Percentiles rank a stretch among this genome's conserved stretches.
Conservation (phyloP, 345 rosid genomes). For the Salix caprea region DNA sequence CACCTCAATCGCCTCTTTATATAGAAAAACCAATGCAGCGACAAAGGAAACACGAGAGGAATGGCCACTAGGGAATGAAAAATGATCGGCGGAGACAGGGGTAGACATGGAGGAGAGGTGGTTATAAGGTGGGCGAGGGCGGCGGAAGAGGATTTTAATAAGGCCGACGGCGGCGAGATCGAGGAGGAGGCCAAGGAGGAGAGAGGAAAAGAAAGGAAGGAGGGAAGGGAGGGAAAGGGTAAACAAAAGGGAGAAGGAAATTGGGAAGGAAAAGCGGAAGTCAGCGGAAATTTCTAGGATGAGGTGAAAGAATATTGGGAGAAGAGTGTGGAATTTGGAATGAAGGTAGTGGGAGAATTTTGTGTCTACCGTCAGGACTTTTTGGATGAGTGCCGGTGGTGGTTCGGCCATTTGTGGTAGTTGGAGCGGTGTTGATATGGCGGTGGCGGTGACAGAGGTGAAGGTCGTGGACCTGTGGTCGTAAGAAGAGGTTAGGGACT, state of each 20-base stretch:
- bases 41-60: constrained; percentile 75
- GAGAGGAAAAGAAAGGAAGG: constrained; percentile 44
- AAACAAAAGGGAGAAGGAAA: constrained; percentile 56
- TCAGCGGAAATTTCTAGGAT: constrained; percentile 76
- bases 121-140: constrained; percentile 80
- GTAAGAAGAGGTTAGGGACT: neutral
- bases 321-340: constrained; percentile 37
- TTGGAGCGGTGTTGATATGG: neutral
- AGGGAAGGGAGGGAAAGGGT: constrained; percentile 38
- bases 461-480: neutral
- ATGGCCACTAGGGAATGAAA: constrained; percentile 94
- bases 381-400: constrained; percentile 21
- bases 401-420: neutral
- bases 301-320: constrained; percentile 50
- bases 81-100: constrained; percentile 64
- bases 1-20: constrained; percentile 12
- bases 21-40: constrained; percentile 53
- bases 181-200: constrained; percentile 76
- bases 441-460: neutral
- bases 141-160: constrained; percentile 67
- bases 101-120: constrained; percentile 55
- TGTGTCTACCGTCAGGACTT: constrained; percentile 43
- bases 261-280: constrained; percentile 75
- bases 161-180: constrained; percentile 68
- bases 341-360: constrained; percentile 50